Evolutionary conservation across 1,139 yeast species (phyloP).

Genomic region (Saccharomyces hybrid): DNA sequence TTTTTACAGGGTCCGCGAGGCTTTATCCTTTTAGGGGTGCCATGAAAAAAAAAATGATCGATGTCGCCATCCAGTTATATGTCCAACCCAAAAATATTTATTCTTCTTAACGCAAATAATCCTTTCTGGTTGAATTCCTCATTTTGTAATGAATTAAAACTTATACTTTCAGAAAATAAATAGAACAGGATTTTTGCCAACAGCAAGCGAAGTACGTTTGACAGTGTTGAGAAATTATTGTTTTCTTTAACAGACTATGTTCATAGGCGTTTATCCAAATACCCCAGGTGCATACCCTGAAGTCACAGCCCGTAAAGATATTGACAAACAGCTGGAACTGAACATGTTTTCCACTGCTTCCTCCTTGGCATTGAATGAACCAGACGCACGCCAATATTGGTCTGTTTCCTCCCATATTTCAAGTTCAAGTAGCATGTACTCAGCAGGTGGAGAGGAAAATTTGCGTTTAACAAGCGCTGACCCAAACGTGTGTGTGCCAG

Average conservation of each 20-base stretch:
- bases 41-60: background rate
- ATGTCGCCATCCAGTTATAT: background rate
- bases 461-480: too few species aligned
- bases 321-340: background rate
- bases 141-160: background rate
- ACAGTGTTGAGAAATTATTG: background rate
- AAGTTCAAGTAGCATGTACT: background rate
- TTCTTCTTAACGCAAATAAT: background rate
- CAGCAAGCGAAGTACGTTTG: background rate
- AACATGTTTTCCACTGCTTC: background rate
- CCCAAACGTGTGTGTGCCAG: too few species aligned
- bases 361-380: background rate
- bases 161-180: background rate
- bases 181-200: background rate
- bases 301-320: background rate
- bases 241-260: background rate
- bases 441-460: background rate
- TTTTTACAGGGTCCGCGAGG: background rate
- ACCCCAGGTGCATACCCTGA: background rate
- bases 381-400: background rate
- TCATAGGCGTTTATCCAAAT: background rate
- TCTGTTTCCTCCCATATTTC: background rate
- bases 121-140: background rate
- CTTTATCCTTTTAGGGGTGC: background rate
- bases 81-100: background rate